phyloP scores from a whole-genome alignment of 768 basidiomycete species.

The Clitopilus hobsonii region DNA sequence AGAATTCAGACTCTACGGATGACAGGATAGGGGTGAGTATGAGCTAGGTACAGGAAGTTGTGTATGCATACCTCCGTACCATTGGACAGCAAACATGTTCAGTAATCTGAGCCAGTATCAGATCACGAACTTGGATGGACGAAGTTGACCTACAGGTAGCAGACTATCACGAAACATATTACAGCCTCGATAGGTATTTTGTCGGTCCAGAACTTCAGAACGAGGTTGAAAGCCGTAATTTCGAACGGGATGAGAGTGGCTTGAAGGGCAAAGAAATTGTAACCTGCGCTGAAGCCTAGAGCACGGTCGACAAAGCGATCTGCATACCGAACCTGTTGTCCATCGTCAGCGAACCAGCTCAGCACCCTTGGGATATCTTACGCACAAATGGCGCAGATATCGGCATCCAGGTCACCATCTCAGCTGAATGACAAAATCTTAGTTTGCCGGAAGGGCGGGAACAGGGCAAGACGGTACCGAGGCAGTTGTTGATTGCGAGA shows the following conservation, averaged over 20 bases:
- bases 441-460: slow-evolving; percentile 15
- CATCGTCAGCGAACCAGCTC: neutral
- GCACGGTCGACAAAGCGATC: slow-evolving; percentile 55
- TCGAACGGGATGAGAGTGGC: slow-evolving; percentile 42
- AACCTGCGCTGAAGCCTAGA: slow-evolving; percentile 47
- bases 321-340: slow-evolving; percentile 48
- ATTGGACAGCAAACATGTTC: slow-evolving; percentile 44
- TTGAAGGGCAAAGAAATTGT: slow-evolving; percentile 57
- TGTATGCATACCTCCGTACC: slow-evolving; percentile 39
- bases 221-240: slow-evolving; percentile 49
- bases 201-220: slow-evolving; percentile 50
- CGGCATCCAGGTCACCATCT: slow-evolving; percentile 82
- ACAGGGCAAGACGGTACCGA: slow-evolving; percentile 20
- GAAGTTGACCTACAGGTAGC: slow-evolving; percentile 31
- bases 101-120: neutral
- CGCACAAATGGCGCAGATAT: slow-evolving; percentile 72
- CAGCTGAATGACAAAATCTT: slow-evolving; percentile 42
- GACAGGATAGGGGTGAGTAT: neutral
- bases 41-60: neutral
- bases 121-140: neutral
- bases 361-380: slow-evolving; percentile 1
- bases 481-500: slow-evolving; percentile 43
- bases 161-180: slow-evolving; percentile 37
- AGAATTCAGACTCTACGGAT: slow-evolving; percentile 47
- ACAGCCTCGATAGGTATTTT: slow-evolving; percentile 41